Evolutionary conservation across 345 rosid species (phyloP).

Genomic region (Aurinia saxatilis): DNA sequence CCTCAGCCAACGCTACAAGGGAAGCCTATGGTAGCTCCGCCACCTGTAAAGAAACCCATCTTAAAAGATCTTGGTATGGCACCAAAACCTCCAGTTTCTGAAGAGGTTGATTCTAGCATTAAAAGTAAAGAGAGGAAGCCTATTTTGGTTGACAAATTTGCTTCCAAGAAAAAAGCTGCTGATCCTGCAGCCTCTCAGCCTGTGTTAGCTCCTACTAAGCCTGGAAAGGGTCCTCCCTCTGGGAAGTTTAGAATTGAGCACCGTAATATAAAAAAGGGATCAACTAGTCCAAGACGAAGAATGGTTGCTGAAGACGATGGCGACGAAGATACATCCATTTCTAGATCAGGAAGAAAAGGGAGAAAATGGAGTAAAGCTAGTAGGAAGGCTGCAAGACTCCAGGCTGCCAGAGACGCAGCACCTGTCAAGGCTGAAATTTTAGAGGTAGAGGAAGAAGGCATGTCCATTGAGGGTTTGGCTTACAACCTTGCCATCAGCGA

Average conservation of each 20-base stretch:
- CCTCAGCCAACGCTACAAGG: slow-evolving; percentile 68
- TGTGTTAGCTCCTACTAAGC: slow-evolving; percentile 70
- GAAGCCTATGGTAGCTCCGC: slow-evolving; percentile 63
- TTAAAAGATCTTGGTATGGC: slow-evolving; percentile 80
- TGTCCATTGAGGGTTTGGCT: slow-evolving; percentile 88
- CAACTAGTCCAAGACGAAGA: slow-evolving; percentile 58
- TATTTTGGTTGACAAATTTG: slow-evolving; percentile 89
- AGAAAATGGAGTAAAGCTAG: slow-evolving; percentile 99
- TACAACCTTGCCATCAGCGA: slow-evolving; percentile 66
- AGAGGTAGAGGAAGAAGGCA: slow-evolving; percentile 85
- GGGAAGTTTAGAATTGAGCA: slow-evolving; percentile 67
- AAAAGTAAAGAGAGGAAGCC: slow-evolving; percentile 70
- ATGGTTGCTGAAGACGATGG: slow-evolving; percentile 39
- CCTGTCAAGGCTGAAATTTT: slow-evolving; percentile 94
- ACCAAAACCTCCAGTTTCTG: slow-evolving; percentile 32
- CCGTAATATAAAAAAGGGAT: slow-evolving; percentile 49
- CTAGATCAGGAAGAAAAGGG: slow-evolving; percentile 78
- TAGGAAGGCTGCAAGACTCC: slow-evolving; percentile 83
- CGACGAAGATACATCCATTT: slow-evolving; percentile 74
- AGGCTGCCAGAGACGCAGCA: slow-evolving; percentile 92
- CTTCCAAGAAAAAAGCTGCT: slow-evolving; percentile 56
- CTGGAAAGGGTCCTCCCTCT: slow-evolving; percentile 66
- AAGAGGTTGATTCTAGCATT: slow-evolving; percentile 35
- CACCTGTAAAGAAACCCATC: slow-evolving; percentile 52
- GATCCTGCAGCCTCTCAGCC: slow-evolving; percentile 71